Percentiles rank a stretch among this genome's conserved stretches.
Evolutionary conservation across 306 rosid genomes (phyloP).

Genomic region (Cucumis sativus): DNA sequence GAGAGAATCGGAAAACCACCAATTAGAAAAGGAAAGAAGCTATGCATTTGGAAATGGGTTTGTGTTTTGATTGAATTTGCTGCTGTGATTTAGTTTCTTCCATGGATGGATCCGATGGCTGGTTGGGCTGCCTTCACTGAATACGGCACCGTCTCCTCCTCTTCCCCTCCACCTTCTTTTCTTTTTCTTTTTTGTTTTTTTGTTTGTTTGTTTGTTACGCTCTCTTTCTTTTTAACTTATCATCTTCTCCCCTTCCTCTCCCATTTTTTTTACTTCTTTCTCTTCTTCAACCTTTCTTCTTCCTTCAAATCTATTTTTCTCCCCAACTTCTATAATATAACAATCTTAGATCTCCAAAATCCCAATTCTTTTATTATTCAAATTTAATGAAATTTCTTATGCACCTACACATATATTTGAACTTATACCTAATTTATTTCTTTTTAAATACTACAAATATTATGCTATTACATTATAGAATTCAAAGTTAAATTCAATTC

Average conservation of each 20-base stretch:
- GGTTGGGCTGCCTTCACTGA: neutral
- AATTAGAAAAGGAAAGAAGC: constrained; percentile 9
- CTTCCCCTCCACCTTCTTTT: neutral
- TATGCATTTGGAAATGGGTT: neutral
- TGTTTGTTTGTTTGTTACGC: neutral
- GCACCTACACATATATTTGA: no score
- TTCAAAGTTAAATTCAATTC: no score
- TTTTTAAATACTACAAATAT: no score
- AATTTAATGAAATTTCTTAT: no score
- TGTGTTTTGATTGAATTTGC: neutral
- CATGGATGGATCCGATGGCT: neutral
- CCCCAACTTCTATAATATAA: no score
- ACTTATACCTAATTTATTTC: no score
- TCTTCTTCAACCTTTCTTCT: no score
- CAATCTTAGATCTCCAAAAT: no score
- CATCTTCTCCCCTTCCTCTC: neutral
- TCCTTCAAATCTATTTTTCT: no score
- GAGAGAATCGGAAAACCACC: constrained; percentile 31
- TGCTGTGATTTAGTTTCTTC: neutral
- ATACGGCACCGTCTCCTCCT: neutral
- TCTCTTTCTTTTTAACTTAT: neutral
- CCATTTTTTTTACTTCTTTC: neutral
- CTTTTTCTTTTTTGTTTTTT: no score
- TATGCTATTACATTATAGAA: no score
- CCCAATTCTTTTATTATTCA: no score